Evolutionary conservation across 768 basidiomycete genomes (phyloP).

Genomic region (Suillus luteus): DNA sequence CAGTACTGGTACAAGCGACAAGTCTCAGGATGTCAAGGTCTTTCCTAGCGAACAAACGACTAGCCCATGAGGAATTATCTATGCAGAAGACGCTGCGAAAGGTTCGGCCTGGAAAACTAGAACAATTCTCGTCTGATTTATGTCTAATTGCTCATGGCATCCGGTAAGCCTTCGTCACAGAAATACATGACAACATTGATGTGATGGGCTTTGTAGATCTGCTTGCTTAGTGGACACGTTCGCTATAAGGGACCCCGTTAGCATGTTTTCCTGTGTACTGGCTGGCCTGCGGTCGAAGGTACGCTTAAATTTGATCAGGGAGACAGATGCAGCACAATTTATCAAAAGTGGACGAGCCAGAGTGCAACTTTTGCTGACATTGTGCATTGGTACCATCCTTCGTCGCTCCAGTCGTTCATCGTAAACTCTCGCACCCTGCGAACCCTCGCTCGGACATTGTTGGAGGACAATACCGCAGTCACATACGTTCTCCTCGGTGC

Average conservation of each 20-base stretch:
- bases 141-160: slow-evolving; percentile 44
- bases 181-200: background rate
- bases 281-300: slow-evolving; percentile 40
- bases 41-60: background rate
- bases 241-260: slow-evolving; percentile 33
- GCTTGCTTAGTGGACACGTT: slow-evolving; percentile 56
- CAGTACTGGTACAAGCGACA: background rate
- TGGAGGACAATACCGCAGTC: slow-evolving; percentile 13
- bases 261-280: slow-evolving; percentile 40
- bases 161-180: slow-evolving; percentile 35
- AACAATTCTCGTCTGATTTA: slow-evolving; percentile 42
- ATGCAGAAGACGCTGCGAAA: slow-evolving; percentile 15
- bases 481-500: slow-evolving; percentile 24
- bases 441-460: slow-evolving; percentile 15
- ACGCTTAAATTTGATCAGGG: slow-evolving; percentile 24
- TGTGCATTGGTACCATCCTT: slow-evolving; percentile 46
- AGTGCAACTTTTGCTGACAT: slow-evolving; percentile 41
- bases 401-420: slow-evolving; percentile 56
- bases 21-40: slow-evolving; percentile 2
- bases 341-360: slow-evolving; percentile 10
- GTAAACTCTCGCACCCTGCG: slow-evolving; percentile 40
- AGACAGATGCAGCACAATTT: background rate
- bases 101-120: slow-evolving; percentile 17
- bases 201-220: slow-evolving; percentile 33
- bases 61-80: slow-evolving; percentile 10